Evolutionary conservation across 768 basidiomycete genomes (phyloP).

Genomic region (Dacryopinax primogenitus): DNA sequence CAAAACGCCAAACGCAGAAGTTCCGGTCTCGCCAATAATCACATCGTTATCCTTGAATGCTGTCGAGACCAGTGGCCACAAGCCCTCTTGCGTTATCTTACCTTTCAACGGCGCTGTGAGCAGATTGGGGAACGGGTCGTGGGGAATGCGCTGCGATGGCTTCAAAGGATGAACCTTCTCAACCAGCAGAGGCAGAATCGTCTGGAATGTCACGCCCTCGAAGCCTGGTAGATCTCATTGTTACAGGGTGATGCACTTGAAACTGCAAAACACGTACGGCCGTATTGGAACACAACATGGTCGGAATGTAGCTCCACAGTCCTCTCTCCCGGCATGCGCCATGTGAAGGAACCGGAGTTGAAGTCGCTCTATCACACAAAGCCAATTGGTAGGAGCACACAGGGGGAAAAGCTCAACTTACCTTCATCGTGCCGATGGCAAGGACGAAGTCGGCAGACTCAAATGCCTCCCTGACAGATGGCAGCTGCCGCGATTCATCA

Average conservation of each 20-base stretch:
- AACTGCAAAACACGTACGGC: slow-evolving; percentile 18
- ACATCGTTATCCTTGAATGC: slow-evolving; percentile 67
- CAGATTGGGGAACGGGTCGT: background rate
- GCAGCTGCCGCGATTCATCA: slow-evolving; percentile 46
- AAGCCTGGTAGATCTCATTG: slow-evolving; percentile 15
- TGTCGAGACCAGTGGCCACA: slow-evolving; percentile 66
- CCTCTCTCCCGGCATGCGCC: slow-evolving; percentile 44
- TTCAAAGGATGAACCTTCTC: slow-evolving; percentile 14
- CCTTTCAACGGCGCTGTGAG: slow-evolving; percentile 18
- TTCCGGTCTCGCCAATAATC: slow-evolving; percentile 80
- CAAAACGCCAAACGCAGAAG: slow-evolving; percentile 72
- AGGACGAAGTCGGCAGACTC: slow-evolving; percentile 65
- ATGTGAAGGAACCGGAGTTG: slow-evolving; percentile 81
- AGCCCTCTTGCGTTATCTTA: slow-evolving; percentile 59
- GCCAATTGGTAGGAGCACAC: background rate
- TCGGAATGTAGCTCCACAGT: slow-evolving; percentile 72
- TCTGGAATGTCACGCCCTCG: slow-evolving; percentile 22
- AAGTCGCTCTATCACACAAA: slow-evolving; percentile 44
- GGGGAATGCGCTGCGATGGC: slow-evolving; percentile 9
- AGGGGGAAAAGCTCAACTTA: too few relatives aligned
- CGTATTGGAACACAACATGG: slow-evolving; percentile 30
- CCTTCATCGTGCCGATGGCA: slow-evolving; percentile 51
- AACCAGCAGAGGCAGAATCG: slow-evolving; percentile 22
- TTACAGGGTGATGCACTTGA: background rate
- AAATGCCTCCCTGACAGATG: slow-evolving; percentile 53